Conservation (phyloP, 495 filamentous ascomycete species). For the Talaromyces wortmannii region DNA sequence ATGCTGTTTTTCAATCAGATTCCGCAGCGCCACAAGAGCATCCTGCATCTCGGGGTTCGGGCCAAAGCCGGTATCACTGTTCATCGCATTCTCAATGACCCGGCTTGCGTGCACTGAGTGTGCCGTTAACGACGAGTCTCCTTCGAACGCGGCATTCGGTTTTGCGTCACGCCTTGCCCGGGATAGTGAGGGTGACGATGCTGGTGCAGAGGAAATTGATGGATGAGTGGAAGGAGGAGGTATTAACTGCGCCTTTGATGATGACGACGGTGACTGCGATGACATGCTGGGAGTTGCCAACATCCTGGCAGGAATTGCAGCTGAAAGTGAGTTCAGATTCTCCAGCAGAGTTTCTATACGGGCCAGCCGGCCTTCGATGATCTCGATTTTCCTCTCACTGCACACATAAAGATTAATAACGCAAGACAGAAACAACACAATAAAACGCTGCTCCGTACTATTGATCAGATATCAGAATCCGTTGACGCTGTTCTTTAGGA, state of each 20-base stretch:
- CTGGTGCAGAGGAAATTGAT: slow-evolving; percentile 25
- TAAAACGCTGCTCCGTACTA: slow-evolving; percentile 40
- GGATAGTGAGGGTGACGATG: slow-evolving; percentile 10
- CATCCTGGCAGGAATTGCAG: neutral
- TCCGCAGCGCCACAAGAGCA: slow-evolving; percentile 46
- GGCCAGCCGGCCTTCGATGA: slow-evolving; percentile 55
- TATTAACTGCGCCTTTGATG: neutral
- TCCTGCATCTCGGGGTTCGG: slow-evolving; percentile 46
- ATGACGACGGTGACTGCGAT: no score
- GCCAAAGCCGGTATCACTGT: slow-evolving; percentile 38
- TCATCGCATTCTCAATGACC: slow-evolving; percentile 54
- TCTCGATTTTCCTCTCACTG: slow-evolving; percentile 64
- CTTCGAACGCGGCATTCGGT: slow-evolving; percentile 47
- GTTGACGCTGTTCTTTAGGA: slow-evolving; percentile 54
- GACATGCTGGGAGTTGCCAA: no score
- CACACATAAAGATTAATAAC: neutral
- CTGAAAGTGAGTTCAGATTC: slow-evolving; percentile 12
- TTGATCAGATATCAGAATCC: slow-evolving; percentile 62
- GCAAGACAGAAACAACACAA: neutral
- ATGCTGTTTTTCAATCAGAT: slow-evolving; percentile 42
- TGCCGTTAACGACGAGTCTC: slow-evolving; percentile 50
- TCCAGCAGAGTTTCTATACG: slow-evolving; percentile 49
- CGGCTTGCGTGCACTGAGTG: slow-evolving; percentile 59
- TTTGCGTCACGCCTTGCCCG: neutral
- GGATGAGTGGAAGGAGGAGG: slow-evolving; percentile 13